phyloP scores from a whole-genome alignment of 169 alveolate species.

The Eimeria zaria region DNA sequence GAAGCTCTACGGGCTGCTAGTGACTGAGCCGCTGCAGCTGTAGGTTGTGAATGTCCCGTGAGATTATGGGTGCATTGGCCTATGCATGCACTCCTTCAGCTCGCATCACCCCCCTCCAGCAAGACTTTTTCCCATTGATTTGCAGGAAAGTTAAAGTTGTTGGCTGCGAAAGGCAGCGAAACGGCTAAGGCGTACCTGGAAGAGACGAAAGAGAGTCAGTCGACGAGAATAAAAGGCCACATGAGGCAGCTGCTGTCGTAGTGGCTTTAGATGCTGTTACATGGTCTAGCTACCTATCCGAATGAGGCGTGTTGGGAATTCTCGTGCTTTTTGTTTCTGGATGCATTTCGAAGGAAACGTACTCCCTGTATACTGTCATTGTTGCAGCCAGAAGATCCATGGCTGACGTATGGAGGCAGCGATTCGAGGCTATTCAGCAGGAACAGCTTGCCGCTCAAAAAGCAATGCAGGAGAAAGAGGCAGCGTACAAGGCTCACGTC shows the following conservation, averaged over 20 bases:
- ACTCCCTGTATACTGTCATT: background rate
- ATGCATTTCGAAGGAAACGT: background rate
- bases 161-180: slow-evolving; percentile 78
- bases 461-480: slow-evolving; percentile 41
- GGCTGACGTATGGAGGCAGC: slow-evolving; percentile 50
- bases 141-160: slow-evolving; percentile 44
- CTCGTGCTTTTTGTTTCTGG: too few species aligned
- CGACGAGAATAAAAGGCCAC: background rate
- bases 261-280: background rate
- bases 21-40: background rate
- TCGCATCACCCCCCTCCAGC: background rate
- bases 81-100: background rate
- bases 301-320: background rate
- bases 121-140: background rate
- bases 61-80: background rate
- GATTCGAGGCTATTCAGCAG: slow-evolving; percentile 40
- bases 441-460: slow-evolving; percentile 54
- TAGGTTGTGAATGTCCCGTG: background rate
- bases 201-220: slow-evolving; percentile 60
- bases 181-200: slow-evolving; percentile 50
- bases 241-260: background rate
- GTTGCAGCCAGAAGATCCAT: background rate
- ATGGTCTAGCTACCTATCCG: background rate
- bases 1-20: background rate
- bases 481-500: slow-evolving; percentile 45